These are phyloP conservation scores for Gossypium lobatum DNA, from an alignment of 441 rosid genomes.

Conservation along the genomic window DNA sequence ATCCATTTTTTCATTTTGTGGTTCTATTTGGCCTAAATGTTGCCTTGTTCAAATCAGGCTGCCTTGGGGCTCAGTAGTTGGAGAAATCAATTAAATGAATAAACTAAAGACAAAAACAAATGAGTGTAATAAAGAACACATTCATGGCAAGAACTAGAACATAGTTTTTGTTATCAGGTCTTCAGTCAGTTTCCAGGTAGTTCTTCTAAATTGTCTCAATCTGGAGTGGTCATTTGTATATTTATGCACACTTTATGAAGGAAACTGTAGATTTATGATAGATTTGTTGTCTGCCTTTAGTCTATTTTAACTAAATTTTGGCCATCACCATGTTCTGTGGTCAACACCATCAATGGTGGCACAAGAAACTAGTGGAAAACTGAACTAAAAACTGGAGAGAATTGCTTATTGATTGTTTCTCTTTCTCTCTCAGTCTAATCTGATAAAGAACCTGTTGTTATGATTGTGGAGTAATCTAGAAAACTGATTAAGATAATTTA, in stretches of 20 bases:
- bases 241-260: background rate
- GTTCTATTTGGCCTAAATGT: background rate
- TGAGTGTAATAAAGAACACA: conserved; percentile 1
- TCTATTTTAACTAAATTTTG: background rate
- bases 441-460: background rate
- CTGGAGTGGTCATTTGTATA: background rate
- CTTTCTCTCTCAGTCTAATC: background rate
- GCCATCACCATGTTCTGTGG: background rate
- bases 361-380: background rate
- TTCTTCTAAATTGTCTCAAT: background rate
- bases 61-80: background rate
- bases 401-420: background rate
- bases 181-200: background rate
- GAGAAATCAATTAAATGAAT: background rate
- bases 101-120: background rate
- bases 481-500: background rate
- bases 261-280: background rate
- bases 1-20: background rate
- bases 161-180: background rate
- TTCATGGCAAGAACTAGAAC: conserved; percentile 4
- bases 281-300: background rate
- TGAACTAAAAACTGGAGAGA: background rate
- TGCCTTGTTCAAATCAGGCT: conserved; percentile 14
- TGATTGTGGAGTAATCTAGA: background rate
- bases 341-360: background rate